A percentile compares a stretch with the other conserved stretches of the same genome.
Evolutionary conservation across 495 filamentous ascomycete genomes (phyloP).

Genomic region (Astrothelium subdiscretum): DNA sequence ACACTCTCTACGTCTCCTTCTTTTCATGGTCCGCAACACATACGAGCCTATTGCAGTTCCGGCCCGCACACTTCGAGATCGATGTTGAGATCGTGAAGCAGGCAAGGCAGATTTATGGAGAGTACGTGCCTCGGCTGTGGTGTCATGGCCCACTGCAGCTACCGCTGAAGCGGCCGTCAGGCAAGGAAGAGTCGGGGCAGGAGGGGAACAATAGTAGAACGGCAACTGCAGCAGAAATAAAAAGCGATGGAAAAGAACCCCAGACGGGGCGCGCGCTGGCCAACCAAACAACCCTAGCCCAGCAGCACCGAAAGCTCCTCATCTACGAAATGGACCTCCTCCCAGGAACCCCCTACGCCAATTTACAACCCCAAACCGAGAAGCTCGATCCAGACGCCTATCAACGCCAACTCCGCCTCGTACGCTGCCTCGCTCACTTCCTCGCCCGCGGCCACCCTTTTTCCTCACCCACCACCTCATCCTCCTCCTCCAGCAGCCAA

Average conservation of each 20-base stretch:
- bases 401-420: constrained; percentile 23
- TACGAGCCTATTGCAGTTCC: constrained; percentile 38
- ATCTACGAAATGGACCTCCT: constrained; percentile 34
- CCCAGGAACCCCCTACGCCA: constrained; percentile 29
- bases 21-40: not conserved
- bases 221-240: not conserved
- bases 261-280: not conserved
- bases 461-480: not conserved
- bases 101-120: constrained; percentile 30
- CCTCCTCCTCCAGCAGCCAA: constrained; percentile 2
- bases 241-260: constrained; percentile 11
- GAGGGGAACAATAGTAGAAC: not conserved
- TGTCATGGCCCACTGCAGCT: not conserved
- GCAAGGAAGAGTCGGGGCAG: not conserved
- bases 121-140: constrained; percentile 24
- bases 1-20: constrained; percentile 31
- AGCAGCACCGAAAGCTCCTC: constrained; percentile 17
- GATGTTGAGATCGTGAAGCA: constrained; percentile 30
- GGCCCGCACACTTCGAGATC: constrained; percentile 32
- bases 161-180: no score
- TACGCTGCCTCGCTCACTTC: constrained; percentile 35
- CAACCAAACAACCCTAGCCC: constrained; percentile 1
- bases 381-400: constrained; percentile 2
- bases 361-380: constrained; percentile 17
- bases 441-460: constrained; percentile 28